Evolutionary conservation across 352 stramenopile species (phyloP).

Genomic region (Pythium phragmiticola): DNA sequence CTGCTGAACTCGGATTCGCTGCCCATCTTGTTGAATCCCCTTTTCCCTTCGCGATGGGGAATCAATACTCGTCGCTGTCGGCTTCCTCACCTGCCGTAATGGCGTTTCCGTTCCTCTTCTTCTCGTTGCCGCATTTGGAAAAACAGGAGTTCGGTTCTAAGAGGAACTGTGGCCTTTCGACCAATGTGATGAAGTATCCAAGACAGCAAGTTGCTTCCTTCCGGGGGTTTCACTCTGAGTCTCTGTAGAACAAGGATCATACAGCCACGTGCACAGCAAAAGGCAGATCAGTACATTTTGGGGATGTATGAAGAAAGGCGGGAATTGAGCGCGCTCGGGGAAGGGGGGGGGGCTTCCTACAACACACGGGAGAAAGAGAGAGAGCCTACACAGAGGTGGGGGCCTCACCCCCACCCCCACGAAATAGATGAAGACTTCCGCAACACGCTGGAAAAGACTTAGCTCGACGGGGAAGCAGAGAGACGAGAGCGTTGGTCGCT

Average conservation of each 20-base stretch:
- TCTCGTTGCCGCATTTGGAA: not conserved
- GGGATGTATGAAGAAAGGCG: not conserved
- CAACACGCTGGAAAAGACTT: too few relatives aligned
- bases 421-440: too few relatives aligned
- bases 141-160: not conserved
- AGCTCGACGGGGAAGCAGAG: too few relatives aligned
- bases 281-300: not conserved
- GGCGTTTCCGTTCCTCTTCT: not conserved
- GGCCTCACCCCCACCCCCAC: not conserved
- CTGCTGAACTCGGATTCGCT: conserved; percentile 20
- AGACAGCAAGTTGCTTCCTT: not conserved
- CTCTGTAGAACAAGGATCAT: too few relatives aligned
- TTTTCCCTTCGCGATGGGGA: not conserved
- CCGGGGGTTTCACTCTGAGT: not conserved
- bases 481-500: too few relatives aligned
- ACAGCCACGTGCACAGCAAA: not conserved
- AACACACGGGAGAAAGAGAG: conserved; percentile 2
- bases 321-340: not conserved
- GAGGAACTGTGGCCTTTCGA: conserved; percentile 13
- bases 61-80: not conserved
- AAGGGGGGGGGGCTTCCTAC: not conserved
- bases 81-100: not conserved
- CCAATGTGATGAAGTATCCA: not conserved
- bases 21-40: conserved; percentile 2
- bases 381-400: conserved; percentile 1